Conservation (phyloP, 169 alveolate species). For the Cryptosporidium viatorum region DNA sequence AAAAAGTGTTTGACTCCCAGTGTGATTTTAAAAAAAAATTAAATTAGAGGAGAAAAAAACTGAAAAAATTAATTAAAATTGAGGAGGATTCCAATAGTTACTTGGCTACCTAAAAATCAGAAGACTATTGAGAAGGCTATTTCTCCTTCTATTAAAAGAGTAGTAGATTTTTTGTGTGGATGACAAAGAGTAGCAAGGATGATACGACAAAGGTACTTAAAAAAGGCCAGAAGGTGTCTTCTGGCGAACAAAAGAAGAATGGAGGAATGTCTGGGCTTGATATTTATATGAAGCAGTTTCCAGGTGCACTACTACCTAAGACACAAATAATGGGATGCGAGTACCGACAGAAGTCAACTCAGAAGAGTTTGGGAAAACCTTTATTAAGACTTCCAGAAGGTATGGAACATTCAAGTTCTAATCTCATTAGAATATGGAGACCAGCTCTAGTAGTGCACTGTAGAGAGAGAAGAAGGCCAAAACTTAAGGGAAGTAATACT, state of each 20-base stretch:
- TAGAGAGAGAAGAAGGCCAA: constrained; percentile 37
- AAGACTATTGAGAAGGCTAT: neutral
- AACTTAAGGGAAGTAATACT: constrained; percentile 28
- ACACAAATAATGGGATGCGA: constrained; percentile 74
- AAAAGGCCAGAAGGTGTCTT: constrained; percentile 65
- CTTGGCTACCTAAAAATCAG: neutral
- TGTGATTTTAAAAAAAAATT: neutral
- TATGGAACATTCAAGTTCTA: constrained; percentile 21
- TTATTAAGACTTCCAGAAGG: constrained; percentile 48
- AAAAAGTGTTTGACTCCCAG: neutral
- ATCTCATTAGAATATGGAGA: constrained; percentile 55
- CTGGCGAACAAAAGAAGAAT: constrained; percentile 20
- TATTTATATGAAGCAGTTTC: constrained; percentile 59
- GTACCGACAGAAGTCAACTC: constrained; percentile 36
- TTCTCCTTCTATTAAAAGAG: neutral
- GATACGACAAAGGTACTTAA: constrained; percentile 41
- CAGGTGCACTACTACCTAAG: constrained; percentile 57
- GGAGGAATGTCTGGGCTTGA: constrained; percentile 61
- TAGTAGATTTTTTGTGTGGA: neutral
- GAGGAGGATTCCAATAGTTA: neutral
- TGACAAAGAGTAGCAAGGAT: constrained; percentile 59
- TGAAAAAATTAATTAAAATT: neutral
- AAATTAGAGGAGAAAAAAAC: neutral
- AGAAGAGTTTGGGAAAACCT: constrained; percentile 22
- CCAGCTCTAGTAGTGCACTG: constrained; percentile 68